A percentile compares a stretch with the other conserved stretches of the same genome.
These are phyloP conservation scores for Cercospora canescens DNA, from an alignment of 2,329 filamentous ascomycete genomes.

Conservation along the genomic window DNA sequence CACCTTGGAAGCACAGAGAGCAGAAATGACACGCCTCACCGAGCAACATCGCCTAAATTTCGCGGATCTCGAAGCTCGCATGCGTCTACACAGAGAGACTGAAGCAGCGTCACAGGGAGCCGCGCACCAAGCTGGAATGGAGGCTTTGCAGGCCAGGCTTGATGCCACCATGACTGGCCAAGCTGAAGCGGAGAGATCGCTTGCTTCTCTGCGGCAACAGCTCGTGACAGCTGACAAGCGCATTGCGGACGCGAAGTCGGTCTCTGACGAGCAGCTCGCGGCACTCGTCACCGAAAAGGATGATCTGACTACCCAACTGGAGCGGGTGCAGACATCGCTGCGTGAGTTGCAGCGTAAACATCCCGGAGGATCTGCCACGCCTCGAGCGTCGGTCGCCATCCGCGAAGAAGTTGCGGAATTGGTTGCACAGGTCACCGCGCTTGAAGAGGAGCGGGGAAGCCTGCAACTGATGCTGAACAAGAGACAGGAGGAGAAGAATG, in stretches of 20 bases:
- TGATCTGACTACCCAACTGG: slow-evolving; percentile 22
- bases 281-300: slow-evolving; percentile 21
- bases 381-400: slow-evolving; percentile 9
- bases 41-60: slow-evolving; percentile 17
- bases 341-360: slow-evolving; percentile 19
- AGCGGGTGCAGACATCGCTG: slow-evolving; percentile 19
- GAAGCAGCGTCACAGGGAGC: slow-evolving; percentile 17
- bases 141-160: slow-evolving; percentile 28
- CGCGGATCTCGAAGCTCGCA: slow-evolving; percentile 16
- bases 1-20: slow-evolving; percentile 15
- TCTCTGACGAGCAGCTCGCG: slow-evolving; percentile 17
- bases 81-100: slow-evolving; percentile 13
- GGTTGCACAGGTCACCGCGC: slow-evolving; percentile 21
- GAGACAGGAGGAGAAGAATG: slow-evolving; percentile 29
- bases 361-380: slow-evolving; percentile 9
- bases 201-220: slow-evolving; percentile 24
- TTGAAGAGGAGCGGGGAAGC: slow-evolving; percentile 28
- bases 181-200: slow-evolving; percentile 27
- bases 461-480: slow-evolving; percentile 25
- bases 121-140: slow-evolving; percentile 18
- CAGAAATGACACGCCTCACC: slow-evolving; percentile 17
- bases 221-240: slow-evolving; percentile 24
- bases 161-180: slow-evolving; percentile 30
- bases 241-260: slow-evolving; percentile 18
- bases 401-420: slow-evolving; percentile 23